Conservation (phyloP, 1,284 basidiomycete species). For the Afroboletus lepidellus region DNA sequence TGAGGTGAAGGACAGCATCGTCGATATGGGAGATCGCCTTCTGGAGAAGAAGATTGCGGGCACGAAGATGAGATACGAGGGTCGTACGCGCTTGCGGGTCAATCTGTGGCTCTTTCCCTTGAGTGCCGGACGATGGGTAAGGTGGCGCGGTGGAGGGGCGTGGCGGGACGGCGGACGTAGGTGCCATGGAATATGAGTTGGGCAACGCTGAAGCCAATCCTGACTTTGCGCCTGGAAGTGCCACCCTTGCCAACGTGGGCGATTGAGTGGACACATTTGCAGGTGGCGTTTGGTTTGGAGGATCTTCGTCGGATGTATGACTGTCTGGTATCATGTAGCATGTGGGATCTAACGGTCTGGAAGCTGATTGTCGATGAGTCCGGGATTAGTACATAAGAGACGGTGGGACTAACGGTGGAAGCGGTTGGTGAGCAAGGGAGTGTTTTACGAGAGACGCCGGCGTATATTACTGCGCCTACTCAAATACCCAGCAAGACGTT, state of each 20-base stretch:
- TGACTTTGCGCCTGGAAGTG: slow-evolving; percentile 6
- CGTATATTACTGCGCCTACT: no score
- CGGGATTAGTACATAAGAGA: background rate
- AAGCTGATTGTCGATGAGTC: slow-evolving; percentile 1
- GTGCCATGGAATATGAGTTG: slow-evolving; percentile 10
- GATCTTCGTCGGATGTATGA: slow-evolving; percentile 12
- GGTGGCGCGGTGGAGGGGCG: slow-evolving; percentile 34
- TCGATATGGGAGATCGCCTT: slow-evolving; percentile 35
- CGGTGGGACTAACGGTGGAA: slow-evolving; percentile 4
- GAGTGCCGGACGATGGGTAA: slow-evolving; percentile 18
- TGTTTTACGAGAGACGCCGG: background rate
- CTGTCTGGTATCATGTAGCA: slow-evolving; percentile 34
- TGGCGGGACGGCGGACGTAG: slow-evolving; percentile 19
- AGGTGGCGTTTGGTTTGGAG: slow-evolving; percentile 14
- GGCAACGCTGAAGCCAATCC: slow-evolving; percentile 7
- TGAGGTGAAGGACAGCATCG: slow-evolving; percentile 31
- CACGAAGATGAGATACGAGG: slow-evolving; percentile 32
- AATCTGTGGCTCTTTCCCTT: slow-evolving; percentile 12
- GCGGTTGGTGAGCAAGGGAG: background rate
- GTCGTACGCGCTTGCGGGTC: slow-evolving; percentile 23
- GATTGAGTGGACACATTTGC: slow-evolving; percentile 23
- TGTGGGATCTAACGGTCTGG: slow-evolving; percentile 15
- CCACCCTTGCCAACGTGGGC: slow-evolving; percentile 11
- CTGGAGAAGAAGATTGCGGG: slow-evolving; percentile 34
- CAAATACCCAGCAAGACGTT: no score